These are phyloP conservation scores for Tolypocladium nubicola DNA, from an alignment of 2,329 filamentous ascomycete species.

Conservation along the genomic window DNA sequence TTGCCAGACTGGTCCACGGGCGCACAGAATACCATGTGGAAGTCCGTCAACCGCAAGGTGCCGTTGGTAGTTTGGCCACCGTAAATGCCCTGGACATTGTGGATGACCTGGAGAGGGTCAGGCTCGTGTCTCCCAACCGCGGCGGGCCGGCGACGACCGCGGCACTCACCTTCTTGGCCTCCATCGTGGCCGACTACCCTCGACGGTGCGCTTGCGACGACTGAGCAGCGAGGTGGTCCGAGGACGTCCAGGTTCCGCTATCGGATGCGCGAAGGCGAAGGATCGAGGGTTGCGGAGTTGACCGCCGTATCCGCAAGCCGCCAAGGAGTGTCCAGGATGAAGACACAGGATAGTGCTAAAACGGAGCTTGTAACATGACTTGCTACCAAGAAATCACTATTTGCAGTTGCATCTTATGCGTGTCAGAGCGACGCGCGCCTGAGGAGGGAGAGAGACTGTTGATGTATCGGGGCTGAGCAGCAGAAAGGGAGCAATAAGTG, in stretches of 20 bases:
- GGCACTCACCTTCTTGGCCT: constrained; percentile 28
- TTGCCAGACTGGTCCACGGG: constrained; percentile 21
- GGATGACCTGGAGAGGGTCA: constrained; percentile 28
- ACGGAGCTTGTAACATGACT: neutral
- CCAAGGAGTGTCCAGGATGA: neutral
- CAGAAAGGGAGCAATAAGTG: neutral
- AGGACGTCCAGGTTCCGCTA: neutral
- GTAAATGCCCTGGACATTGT: constrained; percentile 51
- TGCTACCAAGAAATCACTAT: neutral
- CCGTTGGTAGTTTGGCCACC: constrained; percentile 46
- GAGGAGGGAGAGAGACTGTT: neutral
- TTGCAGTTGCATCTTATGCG: neutral
- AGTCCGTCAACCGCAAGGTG: constrained; percentile 50
- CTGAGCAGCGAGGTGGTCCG: neutral
- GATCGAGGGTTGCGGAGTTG: neutral
- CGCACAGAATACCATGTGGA: constrained; percentile 47
- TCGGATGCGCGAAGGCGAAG: neutral
- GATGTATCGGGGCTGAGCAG: neutral
- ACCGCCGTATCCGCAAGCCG: neutral
- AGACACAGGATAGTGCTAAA: neutral
- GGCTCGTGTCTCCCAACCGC: neutral
- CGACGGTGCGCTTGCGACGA: neutral
- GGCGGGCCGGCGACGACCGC: neutral
- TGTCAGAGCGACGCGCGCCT: neutral
- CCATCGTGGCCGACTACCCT: constrained; percentile 18